Evolutionary conservation across 192 early-diverging fungal genomes (phyloP).

Genomic region (Backusella liffmaniae): DNA sequence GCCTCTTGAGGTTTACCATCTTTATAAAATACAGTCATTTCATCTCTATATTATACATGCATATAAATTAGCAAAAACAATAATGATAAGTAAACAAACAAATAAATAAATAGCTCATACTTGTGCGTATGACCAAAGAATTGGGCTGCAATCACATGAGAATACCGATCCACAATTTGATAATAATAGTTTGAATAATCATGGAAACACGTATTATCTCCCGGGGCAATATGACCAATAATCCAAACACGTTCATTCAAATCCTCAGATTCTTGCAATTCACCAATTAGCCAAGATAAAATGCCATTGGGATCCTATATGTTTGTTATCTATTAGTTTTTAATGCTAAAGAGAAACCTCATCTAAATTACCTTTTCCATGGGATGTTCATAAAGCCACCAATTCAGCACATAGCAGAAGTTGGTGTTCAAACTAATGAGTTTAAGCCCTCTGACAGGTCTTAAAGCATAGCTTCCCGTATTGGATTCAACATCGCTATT

Average conservation of each 20-base stretch:
- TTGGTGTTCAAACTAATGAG: slow-evolving; percentile 58
- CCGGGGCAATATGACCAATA: slow-evolving; percentile 53
- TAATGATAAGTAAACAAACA: background rate
- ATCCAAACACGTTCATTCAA: slow-evolving; percentile 57
- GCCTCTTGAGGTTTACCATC: slow-evolving; percentile 30
- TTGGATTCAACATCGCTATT: slow-evolving; percentile 38
- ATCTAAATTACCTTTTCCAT: slow-evolving; percentile 29
- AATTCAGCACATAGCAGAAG: slow-evolving; percentile 59
- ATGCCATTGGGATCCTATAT: slow-evolving; percentile 51
- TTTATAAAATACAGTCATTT: slow-evolving; percentile 52
- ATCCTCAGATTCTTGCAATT: slow-evolving; percentile 53
- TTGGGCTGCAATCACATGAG: slow-evolving; percentile 53
- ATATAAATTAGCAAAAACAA: background rate
- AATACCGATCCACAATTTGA: slow-evolving; percentile 55
- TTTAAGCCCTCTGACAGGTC: slow-evolving; percentile 43
- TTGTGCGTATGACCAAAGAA: slow-evolving; percentile 59
- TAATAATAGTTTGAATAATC: slow-evolving; percentile 53
- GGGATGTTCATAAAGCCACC: slow-evolving; percentile 46
- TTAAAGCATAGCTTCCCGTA: slow-evolving; percentile 48
- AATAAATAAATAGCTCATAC: slow-evolving; percentile 11
- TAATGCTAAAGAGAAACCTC: background rate
- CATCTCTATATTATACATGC: slow-evolving; percentile 31
- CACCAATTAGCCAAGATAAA: slow-evolving; percentile 47
- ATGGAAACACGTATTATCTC: slow-evolving; percentile 45
- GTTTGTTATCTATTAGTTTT: background rate